phyloP scores from a whole-genome alignment of 495 filamentous ascomycete genomes.

The Lepraria neglecta region DNA sequence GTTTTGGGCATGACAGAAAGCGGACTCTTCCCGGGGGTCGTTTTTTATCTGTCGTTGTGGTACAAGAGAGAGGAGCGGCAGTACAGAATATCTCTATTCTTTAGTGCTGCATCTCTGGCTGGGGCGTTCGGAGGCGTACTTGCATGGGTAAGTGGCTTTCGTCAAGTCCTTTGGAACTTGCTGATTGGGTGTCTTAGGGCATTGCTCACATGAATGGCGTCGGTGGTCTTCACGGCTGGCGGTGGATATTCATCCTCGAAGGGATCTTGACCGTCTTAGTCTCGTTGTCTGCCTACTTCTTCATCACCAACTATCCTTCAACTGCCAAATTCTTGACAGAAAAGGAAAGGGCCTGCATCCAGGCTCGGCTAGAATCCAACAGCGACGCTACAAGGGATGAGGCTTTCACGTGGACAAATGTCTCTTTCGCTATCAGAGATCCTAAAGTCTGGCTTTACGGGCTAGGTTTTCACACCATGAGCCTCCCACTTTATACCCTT shows the following conservation, averaged over 20 bases:
- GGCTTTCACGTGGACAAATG: conserved; percentile 58
- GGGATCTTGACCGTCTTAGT: conserved; percentile 62
- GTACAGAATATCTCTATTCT: conserved; percentile 70
- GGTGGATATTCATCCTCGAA: conserved; percentile 80
- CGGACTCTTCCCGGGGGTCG: conserved; percentile 64
- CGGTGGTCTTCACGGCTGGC: conserved; percentile 64
- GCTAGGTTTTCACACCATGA: conserved; percentile 64
- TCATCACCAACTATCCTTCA: conserved; percentile 67
- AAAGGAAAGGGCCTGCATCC: conserved; percentile 55
- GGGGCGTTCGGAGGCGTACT: conserved; percentile 76
- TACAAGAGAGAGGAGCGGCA: conserved; percentile 68
- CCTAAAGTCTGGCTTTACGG: conserved; percentile 72
- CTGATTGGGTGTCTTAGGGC: conserved; percentile 32
- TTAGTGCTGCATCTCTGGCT: conserved; percentile 64
- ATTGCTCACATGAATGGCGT: conserved; percentile 56
- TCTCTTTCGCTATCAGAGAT: conserved; percentile 58
- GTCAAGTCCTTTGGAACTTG: background rate
- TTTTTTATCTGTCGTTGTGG: conserved; percentile 83
- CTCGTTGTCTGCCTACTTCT: conserved; percentile 56
- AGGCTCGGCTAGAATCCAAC: conserved; percentile 53
- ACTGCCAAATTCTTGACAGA: conserved; percentile 62
- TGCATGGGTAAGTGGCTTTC: conserved; percentile 45
- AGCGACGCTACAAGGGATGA: conserved; percentile 58
- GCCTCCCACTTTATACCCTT: conserved; percentile 69
- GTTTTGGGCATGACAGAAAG: conserved; percentile 45